Base-by-base conservation (phyloP, 1,284 basidiomycete genomes). In the Trametes hirsuta region DNA sequence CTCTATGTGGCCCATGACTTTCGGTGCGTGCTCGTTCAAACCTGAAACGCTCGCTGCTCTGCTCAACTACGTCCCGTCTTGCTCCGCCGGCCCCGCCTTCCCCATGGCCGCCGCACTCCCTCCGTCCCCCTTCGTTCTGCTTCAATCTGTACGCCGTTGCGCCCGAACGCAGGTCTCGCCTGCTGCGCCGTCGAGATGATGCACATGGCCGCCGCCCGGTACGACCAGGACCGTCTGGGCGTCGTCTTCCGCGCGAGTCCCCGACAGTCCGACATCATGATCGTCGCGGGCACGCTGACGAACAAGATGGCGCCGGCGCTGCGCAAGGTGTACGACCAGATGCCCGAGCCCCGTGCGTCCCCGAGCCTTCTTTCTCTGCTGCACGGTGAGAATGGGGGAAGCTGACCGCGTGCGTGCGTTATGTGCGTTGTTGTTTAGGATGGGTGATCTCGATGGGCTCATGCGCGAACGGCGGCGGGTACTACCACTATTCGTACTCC, bases 371-470 rank as follows among this genome's bases (percentile, higher is more conserved):
- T 18, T 65, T 47, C 22, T 39, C 37, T 46, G 40, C 41, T 46
- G 24, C 5, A 15, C 47, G n/a, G 49, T 64, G 64, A 11, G 35
- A 46, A 30, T 30, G 30, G 30, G 18, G 36, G 15, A 0, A 11
- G 40, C 53, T 63, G 71, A 64, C 66, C 37, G 40, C 14, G 12
- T 25, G 21, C 12, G 45, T 25, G 52, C 40, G 61, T 56, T 60
- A 47, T 53, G 46, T 30, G 30, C 30, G 30, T 30, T 58, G 45
- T 74, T 68, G 45, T 74, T 68, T 25, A 86, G 90, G 93, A 70
- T 99, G 97, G 97, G 97, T 99, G 59, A 94, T 99, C 72, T 97
- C 95, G 30, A 99, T 99, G 97, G 97, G 97, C 51, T 97, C 95
- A 12, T 99, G 97, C 74, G 97, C 97, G 22, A 99, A 99, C 76